Percentiles rank a stretch among this genome's conserved stretches.
Evolutionary conservation across 495 filamentous ascomycete species (phyloP).

Genomic region (Aspergillus carlsbadensis): DNA sequence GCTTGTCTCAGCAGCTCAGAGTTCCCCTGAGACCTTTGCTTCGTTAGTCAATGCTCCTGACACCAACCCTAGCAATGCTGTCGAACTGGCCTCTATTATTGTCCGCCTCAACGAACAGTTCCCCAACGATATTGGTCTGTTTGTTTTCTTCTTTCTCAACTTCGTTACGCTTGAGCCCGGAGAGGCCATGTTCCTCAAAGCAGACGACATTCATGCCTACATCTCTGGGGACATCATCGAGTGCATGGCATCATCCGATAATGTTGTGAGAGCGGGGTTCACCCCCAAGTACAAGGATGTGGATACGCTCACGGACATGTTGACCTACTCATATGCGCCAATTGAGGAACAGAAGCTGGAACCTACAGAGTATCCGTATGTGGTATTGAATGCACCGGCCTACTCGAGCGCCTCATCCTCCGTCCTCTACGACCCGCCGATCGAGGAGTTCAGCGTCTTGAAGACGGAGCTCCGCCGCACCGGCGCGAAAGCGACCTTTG

Average conservation of each 20-base stretch:
- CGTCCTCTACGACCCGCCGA: constrained; percentile 87
- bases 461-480: constrained; percentile 69
- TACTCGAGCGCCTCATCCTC: constrained; percentile 71
- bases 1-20: constrained; percentile 69
- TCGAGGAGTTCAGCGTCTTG: constrained; percentile 93
- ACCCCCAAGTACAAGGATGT: constrained; percentile 99
- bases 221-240: constrained; percentile 95
- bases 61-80: constrained; percentile 38
- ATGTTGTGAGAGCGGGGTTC: constrained; percentile 94
- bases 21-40: constrained; percentile 40
- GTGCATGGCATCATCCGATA: constrained; percentile 98
- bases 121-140: constrained; percentile 72
- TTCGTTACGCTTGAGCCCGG: constrained; percentile 78
- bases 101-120: constrained; percentile 73
- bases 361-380: constrained; percentile 80
- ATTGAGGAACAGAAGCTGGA: constrained; percentile 92
- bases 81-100: constrained; percentile 73
- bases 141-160: constrained; percentile 81
- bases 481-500: constrained; percentile 81
- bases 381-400: constrained; percentile 70
- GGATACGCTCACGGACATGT: constrained; percentile 81
- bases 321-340: constrained; percentile 92
- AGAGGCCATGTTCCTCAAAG: constrained; percentile 93
- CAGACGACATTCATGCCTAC: constrained; percentile 97
- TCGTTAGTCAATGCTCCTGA: constrained; percentile 33